Evolutionary conservation across 768 basidiomycete species (phyloP).

Genomic region (Neoboletus brunneissimus): DNA sequence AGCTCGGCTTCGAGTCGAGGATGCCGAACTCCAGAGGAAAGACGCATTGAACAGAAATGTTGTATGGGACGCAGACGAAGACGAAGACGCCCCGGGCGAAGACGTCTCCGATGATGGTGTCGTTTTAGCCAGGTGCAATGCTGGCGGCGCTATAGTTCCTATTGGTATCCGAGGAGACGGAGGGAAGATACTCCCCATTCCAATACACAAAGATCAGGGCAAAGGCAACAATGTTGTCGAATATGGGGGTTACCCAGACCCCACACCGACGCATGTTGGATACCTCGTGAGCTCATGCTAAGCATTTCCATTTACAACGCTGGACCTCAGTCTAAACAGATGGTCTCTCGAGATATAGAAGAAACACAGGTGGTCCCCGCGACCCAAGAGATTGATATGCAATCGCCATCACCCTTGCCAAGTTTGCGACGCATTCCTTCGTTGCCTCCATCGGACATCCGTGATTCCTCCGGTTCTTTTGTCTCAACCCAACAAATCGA

Average conservation of each 20-base stretch:
- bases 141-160: constrained; percentile 34
- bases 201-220: constrained; percentile 20
- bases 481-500: constrained; percentile 33
- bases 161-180: constrained; percentile 57
- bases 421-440: constrained; percentile 12
- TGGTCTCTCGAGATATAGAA: constrained; percentile 35
- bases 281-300: constrained; percentile 46
- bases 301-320: background rate
- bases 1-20: constrained; percentile 47
- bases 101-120: constrained; percentile 34
- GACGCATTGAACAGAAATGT: constrained; percentile 63
- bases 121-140: constrained; percentile 23
- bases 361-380: constrained; percentile 49
- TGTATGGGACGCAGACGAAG: constrained; percentile 62
- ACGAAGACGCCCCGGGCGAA: constrained; percentile 61
- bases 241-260: constrained; percentile 51
- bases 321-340: constrained; percentile 11
- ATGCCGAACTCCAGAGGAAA: constrained; percentile 56
- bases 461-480: constrained; percentile 13
- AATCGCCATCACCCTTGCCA: constrained; percentile 21
- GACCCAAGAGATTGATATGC: constrained; percentile 31
- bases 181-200: constrained; percentile 51
- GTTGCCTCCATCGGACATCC: constrained; percentile 30
- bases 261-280: constrained; percentile 51
- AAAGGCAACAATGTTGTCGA: constrained; percentile 20